These are phyloP conservation scores for Colletotrichum navitas DNA, from an alignment of 2,329 filamentous ascomycete genomes.

Conservation along the genomic window DNA sequence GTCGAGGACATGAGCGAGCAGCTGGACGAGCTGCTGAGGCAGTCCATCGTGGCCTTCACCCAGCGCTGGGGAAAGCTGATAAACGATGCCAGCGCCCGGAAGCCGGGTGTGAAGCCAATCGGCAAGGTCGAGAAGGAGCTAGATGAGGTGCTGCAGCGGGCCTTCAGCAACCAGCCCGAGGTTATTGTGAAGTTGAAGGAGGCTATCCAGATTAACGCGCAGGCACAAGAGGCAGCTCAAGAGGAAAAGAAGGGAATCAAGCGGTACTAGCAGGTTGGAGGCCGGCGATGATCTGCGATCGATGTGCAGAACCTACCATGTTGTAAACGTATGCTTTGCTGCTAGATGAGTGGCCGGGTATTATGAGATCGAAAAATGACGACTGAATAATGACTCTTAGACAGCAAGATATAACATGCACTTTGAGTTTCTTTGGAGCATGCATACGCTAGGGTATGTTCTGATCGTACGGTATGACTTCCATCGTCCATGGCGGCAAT, in stretches of 20 bases:
- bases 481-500: background rate
- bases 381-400: background rate
- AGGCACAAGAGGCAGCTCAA: conserved; percentile 62
- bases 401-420: background rate
- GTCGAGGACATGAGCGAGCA: conserved; percentile 74
- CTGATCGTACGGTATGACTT: background rate
- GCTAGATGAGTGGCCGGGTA: background rate
- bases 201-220: conserved; percentile 68
- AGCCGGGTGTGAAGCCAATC: conserved; percentile 63
- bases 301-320: background rate
- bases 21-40: conserved; percentile 71
- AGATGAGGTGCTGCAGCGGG: conserved; percentile 66
- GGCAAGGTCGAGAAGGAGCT: conserved; percentile 68
- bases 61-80: conserved; percentile 68
- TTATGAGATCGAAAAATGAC: background rate
- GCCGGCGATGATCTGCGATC: background rate
- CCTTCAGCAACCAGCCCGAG: conserved; percentile 71
- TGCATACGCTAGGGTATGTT: too few relatives aligned
- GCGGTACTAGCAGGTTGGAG: conserved; percentile 28
- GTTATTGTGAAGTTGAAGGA: conserved; percentile 71
- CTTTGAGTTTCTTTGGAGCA: background rate
- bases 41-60: conserved; percentile 73
- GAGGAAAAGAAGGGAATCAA: conserved; percentile 50
- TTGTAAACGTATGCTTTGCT: background rate
- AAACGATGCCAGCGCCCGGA: conserved; percentile 62